phyloP scores from a whole-genome alignment of 805 yeast species.

The Nakazawaea ernobii region DNA sequence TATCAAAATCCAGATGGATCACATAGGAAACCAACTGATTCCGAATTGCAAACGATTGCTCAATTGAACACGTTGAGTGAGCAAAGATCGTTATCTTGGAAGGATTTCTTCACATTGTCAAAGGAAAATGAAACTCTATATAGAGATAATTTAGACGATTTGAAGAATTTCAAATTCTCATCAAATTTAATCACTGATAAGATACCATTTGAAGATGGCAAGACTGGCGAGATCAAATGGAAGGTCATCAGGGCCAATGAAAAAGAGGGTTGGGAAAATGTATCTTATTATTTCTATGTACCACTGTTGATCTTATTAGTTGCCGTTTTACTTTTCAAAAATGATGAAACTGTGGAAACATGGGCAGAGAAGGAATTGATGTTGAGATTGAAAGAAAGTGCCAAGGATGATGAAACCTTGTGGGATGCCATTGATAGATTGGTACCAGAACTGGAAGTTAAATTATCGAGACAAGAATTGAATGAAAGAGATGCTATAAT shows the following conservation, averaged over 20 bases:
- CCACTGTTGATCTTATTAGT: slow-evolving; percentile 62
- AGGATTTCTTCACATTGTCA: slow-evolving; percentile 42
- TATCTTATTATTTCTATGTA: slow-evolving; percentile 65
- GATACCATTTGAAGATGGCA: slow-evolving; percentile 75
- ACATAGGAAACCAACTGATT: slow-evolving; percentile 61
- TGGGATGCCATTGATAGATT: slow-evolving; percentile 32
- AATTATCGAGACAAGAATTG: slow-evolving; percentile 49
- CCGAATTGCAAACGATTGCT: slow-evolving; percentile 67
- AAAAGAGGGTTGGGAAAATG: slow-evolving; percentile 82
- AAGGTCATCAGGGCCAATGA: slow-evolving; percentile 65
- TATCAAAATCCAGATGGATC: slow-evolving; percentile 76
- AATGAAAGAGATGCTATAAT: slow-evolving; percentile 70
- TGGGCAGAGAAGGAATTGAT: slow-evolving; percentile 86
- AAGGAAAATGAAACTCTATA: slow-evolving; percentile 49
- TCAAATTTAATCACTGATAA: slow-evolving; percentile 73
- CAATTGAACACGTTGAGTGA: slow-evolving; percentile 58
- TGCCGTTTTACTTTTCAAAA: slow-evolving; percentile 43
- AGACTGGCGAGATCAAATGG: slow-evolving; percentile 78
- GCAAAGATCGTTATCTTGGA: slow-evolving; percentile 45
- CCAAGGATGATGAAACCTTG: slow-evolving; percentile 48
- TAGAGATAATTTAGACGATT: slow-evolving; percentile 55
- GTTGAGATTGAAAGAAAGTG: slow-evolving; percentile 67
- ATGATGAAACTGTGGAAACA: slow-evolving; percentile 45
- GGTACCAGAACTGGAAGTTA: slow-evolving; percentile 38
- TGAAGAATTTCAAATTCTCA: slow-evolving; percentile 48